Evolutionary conservation across 2,329 filamentous ascomycete species (phyloP), one percentile per base, ranked within the genome.

Genomic region (Arthrobotrys megalospora): DNA sequence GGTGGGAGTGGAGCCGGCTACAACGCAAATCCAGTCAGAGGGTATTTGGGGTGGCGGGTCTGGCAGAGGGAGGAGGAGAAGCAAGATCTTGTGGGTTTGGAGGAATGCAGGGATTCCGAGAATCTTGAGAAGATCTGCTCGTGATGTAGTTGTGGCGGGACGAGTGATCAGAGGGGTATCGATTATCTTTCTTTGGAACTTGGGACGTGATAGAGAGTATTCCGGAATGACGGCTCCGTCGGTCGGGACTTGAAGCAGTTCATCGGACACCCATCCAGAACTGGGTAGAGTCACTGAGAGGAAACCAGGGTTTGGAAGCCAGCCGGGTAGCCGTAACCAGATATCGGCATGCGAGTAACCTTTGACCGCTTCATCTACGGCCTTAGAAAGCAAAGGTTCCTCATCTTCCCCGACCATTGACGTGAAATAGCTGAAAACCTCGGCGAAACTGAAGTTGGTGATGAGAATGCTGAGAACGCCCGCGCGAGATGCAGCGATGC

Each of bases 361-460:
- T 8, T 71, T 55, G 10, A 77, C 73, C 1, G 32, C 45, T 21
- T 19, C 34, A 10, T 62, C 52, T 6, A 77, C 73, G 1, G 66
- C 66, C 7, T 47, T 14, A 10, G 32, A 55, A 24, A 77, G 28
- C 5, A 19, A 11, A 3, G 14, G 6, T 19, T 63, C 32, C 1
- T 21, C 16, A 6, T 66, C 47, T 1, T 28, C 2, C 11, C 24
- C 66, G 16, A 77, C 60, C 73, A 66, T 71, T 21, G 60, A 45
- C 12, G 65, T 62, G 34, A 77, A 77, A 38, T 77, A 77, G 34
- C 73, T 77, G 50, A 77, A 77, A 11, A 77, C 73, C 19, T 77
- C 73, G 1, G 73, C 73, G n/a, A 77, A 77, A 47, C 66, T 63
- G 48, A 77, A 77, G 38, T 77, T 77, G 6, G 73, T 77, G 28